phyloP scores from a whole-genome alignment of 2,329 filamentous ascomycete genomes.

The Thelonectria rubi region DNA sequence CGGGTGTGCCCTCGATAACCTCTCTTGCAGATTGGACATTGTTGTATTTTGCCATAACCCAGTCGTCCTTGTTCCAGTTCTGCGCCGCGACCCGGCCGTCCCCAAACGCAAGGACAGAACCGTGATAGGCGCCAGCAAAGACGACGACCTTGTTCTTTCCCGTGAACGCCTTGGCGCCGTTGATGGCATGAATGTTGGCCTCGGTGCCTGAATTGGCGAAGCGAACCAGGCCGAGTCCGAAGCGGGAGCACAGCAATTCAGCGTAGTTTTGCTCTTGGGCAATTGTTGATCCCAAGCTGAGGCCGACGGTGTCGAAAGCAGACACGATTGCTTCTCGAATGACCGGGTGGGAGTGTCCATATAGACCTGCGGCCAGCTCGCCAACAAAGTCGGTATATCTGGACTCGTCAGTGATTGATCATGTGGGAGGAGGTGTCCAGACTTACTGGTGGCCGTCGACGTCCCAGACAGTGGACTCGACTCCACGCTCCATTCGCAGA shows the following conservation, averaged over 20 bases:
- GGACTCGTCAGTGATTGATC: not conserved
- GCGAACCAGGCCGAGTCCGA: slow-evolving; percentile 60
- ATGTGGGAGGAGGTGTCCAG: not conserved
- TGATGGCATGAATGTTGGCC: slow-evolving; percentile 64
- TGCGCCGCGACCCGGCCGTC: not conserved
- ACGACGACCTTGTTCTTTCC: slow-evolving; percentile 51
- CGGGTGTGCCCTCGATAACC: slow-evolving; percentile 45
- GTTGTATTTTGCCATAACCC: slow-evolving; percentile 66
- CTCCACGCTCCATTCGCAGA: not conserved
- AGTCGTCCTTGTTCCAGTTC: slow-evolving; percentile 49
- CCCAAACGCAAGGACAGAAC: slow-evolving; percentile 49
- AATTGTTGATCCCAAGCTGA: slow-evolving; percentile 61
- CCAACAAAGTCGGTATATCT: slow-evolving; percentile 64
- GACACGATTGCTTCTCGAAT: slow-evolving; percentile 57
- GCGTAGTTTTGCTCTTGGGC: slow-evolving; percentile 59
- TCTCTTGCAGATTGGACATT: slow-evolving; percentile 53
- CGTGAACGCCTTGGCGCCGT: slow-evolving; percentile 50
- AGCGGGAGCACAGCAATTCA: slow-evolving; percentile 55
- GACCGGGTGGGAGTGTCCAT: slow-evolving; percentile 64
- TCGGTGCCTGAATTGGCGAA: slow-evolving; percentile 70
- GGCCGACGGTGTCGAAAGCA: slow-evolving; percentile 52
- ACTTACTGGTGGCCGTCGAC: not conserved
- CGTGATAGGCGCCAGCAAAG: slow-evolving; percentile 51
- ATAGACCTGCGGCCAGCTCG: slow-evolving; percentile 68
- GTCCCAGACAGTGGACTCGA: not conserved